Evolutionary conservation across 352 stramenopile genomes (phyloP).

Genomic region (Halophytophthora batemanensis): DNA sequence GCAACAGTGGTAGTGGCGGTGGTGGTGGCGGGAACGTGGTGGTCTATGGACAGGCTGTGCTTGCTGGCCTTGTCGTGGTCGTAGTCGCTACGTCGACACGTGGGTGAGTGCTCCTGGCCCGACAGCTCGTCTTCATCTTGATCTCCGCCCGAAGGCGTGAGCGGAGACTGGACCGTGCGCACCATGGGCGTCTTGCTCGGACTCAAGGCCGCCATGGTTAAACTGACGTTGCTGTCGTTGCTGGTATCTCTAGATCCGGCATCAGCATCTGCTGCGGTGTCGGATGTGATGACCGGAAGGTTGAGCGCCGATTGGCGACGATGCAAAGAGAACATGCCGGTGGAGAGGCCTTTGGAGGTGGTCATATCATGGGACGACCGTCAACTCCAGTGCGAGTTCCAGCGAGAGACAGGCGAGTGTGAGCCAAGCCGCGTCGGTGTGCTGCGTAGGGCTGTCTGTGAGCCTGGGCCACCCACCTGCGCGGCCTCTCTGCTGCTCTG

Average conservation of each 20-base stretch:
- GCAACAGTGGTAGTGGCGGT: background rate
- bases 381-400: slow-evolving; percentile 1
- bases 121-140: slow-evolving; percentile 17
- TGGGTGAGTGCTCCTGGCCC: slow-evolving; percentile 26
- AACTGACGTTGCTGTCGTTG: background rate
- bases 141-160: slow-evolving; percentile 1
- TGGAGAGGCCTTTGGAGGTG: slow-evolving; percentile 19
- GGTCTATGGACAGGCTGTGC: background rate
- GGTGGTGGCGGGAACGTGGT: no score
- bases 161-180: slow-evolving; percentile 12
- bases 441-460: no score
- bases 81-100: slow-evolving; percentile 13
- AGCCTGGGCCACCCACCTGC: no score
- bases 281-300: slow-evolving; percentile 10
- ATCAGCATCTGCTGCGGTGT: background rate
- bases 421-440: no score
- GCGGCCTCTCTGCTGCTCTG: no score
- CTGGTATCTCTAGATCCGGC: background rate
- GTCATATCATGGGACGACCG: slow-evolving; percentile 21
- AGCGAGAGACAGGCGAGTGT: slow-evolving; percentile 1
- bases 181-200: background rate
- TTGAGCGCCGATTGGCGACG: slow-evolving; percentile 42
- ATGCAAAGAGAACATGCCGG: slow-evolving; percentile 42
- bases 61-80: slow-evolving; percentile 22
- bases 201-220: no score